A percentile compares a stretch with the other conserved stretches of the same genome.
Conservation (phyloP, 2,329 filamentous ascomycete species). For the Trematosphaeria pertusa region DNA sequence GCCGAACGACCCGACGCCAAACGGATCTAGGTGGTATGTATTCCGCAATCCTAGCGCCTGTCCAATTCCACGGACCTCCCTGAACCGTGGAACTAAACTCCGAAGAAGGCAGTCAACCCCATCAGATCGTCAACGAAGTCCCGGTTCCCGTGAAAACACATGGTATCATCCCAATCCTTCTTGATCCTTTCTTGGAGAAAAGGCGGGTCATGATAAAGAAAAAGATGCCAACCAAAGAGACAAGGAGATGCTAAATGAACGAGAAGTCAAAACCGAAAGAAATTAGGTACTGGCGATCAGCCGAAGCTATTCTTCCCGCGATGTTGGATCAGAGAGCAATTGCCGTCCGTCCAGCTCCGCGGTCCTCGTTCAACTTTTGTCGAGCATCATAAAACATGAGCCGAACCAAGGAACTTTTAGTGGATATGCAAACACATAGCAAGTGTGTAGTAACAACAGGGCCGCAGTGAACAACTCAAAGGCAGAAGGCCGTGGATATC, state of each 20-base stretch:
- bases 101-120: too few species aligned
- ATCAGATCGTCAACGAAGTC: constrained; percentile 6
- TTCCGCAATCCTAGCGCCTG: not conserved
- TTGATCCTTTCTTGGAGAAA: constrained; percentile 14
- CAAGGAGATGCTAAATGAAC: constrained; percentile 7
- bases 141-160: constrained; percentile 27
- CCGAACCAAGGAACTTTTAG: constrained; percentile 31
- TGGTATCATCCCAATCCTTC: constrained; percentile 42
- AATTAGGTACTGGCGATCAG: too few species aligned
- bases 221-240: constrained; percentile 14
- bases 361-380: constrained; percentile 27
- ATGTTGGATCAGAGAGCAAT: too few species aligned
- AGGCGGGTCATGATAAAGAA: constrained; percentile 11
- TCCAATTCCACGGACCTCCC: too few species aligned
- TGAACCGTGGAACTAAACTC: too few species aligned
- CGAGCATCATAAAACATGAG: constrained; percentile 15
- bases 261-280: constrained; percentile 9
- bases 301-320: too few species aligned
- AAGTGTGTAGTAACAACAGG: constrained; percentile 35
- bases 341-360: too few species aligned
- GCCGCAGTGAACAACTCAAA: constrained; percentile 26
- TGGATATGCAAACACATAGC: constrained; percentile 34
- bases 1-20: too few species aligned
- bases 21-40: not conserved
- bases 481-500: constrained; percentile 43